Evolutionary conservation across 345 rosid species (phyloP), one percentile per base, ranked within the genome.

Genomic region (Eucalyptus curtisii): DNA sequence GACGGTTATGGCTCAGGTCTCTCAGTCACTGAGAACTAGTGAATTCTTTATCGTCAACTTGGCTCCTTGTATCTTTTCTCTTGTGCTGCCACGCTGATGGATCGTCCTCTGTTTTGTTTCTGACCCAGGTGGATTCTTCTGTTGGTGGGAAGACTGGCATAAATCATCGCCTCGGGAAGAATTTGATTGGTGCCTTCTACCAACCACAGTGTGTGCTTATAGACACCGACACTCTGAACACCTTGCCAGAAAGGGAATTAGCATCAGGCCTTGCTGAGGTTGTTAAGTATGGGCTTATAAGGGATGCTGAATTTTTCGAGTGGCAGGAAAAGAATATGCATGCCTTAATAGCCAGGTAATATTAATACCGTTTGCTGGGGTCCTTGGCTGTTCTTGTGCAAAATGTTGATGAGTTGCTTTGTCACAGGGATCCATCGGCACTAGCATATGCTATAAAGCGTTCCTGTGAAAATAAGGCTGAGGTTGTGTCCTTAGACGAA

Each of bases 81-180:
- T 33, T 86, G 22, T 86, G 61, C 59, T 50, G 40, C 37, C 45
- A 10, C 0, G 13, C 15, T 86, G 42, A 4, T 87, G 64, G 24
- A 59, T 33, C 57, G n/a, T 49, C 85, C 12, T 33, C 30, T 33
- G 42, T 80, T 80, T 81, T n/a, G 27, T 15, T 57, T 88, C 49
- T 40, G 86, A 31, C 89, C 86, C 91, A 97, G 99, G 99, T 97
- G 89, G 99, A 98, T 92, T 98, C 99, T 89, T 98, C 99, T 49
- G 99, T 98, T 85, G 99, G 99, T 88, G 99, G 99, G 49, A 97
- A 98, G 94, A 97, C 99, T 47, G 99, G 99, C 91, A 94, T 97
- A 61, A 98, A 98, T 89, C 99, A 98, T 88, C 91, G 85, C 49
- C 99, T 97, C 85, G 99, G 99, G 88, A 98, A 98, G 95, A 98